phyloP scores from a whole-genome alignment of 768 basidiomycete genomes.

The Russula abietina region DNA sequence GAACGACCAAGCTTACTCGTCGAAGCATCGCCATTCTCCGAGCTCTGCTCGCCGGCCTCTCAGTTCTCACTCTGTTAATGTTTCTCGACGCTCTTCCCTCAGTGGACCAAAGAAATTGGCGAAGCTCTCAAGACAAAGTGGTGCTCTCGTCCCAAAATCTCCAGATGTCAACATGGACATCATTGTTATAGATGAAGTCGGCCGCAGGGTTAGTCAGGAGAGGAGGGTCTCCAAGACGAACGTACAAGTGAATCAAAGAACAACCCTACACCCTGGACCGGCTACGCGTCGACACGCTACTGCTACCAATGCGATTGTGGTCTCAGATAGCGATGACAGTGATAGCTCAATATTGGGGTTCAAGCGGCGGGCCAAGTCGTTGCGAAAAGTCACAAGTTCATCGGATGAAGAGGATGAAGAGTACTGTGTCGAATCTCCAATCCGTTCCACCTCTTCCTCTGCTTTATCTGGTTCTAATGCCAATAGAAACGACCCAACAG shows the following conservation, averaged over 20 bases:
- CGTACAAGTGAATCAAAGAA: slow-evolving; percentile 33
- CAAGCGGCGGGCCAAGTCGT: slow-evolving; percentile 22
- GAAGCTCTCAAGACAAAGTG: slow-evolving; percentile 12
- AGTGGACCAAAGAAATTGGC: slow-evolving; percentile 28
- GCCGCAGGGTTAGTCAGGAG: slow-evolving; percentile 54
- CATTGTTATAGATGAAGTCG: slow-evolving; percentile 54
- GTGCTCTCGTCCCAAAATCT: slow-evolving; percentile 33
- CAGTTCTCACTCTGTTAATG: slow-evolving; percentile 35
- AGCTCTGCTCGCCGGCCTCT: slow-evolving; percentile 37
- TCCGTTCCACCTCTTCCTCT: background rate
- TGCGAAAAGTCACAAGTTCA: slow-evolving; percentile 31
- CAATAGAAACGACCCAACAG: background rate
- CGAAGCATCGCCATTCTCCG: background rate
- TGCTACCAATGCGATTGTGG: background rate
- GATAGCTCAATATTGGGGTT: slow-evolving; percentile 26
- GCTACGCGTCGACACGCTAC: slow-evolving; percentile 9
- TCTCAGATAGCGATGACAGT: slow-evolving; percentile 23
- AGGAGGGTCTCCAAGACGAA: slow-evolving; percentile 48
- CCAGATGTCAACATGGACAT: slow-evolving; percentile 63
- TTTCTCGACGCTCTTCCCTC: slow-evolving; percentile 32
- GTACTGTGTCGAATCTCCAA: slow-evolving; percentile 26
- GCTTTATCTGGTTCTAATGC: background rate
- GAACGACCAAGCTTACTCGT: slow-evolving; percentile 9
- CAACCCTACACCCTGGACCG: slow-evolving; percentile 2
- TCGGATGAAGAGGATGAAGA: slow-evolving; percentile 50